phyloP scores from a whole-genome alignment of 129 eudicot species.

The Mikania micrantha region DNA sequence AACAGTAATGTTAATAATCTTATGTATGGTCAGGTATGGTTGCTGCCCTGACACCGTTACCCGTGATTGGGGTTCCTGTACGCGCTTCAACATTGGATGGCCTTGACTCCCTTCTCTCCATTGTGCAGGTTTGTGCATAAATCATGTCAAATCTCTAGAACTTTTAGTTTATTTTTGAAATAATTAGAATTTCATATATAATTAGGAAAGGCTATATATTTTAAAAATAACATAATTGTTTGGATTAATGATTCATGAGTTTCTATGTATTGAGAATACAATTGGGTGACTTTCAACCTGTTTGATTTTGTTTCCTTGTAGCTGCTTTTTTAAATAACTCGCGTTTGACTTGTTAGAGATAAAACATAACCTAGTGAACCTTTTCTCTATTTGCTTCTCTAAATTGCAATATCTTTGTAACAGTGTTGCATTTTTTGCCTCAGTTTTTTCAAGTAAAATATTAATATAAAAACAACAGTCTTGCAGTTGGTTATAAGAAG shows the following conservation, averaged over 20 bases:
- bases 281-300: background rate
- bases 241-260: background rate
- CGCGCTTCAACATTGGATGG: slow-evolving; percentile 90
- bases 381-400: background rate
- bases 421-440: background rate
- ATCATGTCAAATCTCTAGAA: background rate
- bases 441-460: background rate
- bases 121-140: slow-evolving; percentile 63
- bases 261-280: background rate
- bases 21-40: slow-evolving; percentile 63
- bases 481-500: background rate
- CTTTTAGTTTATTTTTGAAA: background rate
- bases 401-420: background rate
- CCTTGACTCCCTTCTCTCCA: slow-evolving; percentile 87
- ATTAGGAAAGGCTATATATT: background rate
- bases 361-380: background rate
- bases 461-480: background rate
- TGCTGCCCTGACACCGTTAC: slow-evolving; percentile 96
- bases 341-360: background rate
- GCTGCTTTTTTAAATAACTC: background rate
- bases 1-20: background rate
- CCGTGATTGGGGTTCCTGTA: slow-evolving; percentile 98
- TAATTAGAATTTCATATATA: background rate
- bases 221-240: background rate
- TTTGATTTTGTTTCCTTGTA: background rate